Evolutionary conservation across 2,329 filamentous ascomycete species (phyloP), one percentile per base, ranked within the genome.

Genomic region (Fusarium acutatum): DNA sequence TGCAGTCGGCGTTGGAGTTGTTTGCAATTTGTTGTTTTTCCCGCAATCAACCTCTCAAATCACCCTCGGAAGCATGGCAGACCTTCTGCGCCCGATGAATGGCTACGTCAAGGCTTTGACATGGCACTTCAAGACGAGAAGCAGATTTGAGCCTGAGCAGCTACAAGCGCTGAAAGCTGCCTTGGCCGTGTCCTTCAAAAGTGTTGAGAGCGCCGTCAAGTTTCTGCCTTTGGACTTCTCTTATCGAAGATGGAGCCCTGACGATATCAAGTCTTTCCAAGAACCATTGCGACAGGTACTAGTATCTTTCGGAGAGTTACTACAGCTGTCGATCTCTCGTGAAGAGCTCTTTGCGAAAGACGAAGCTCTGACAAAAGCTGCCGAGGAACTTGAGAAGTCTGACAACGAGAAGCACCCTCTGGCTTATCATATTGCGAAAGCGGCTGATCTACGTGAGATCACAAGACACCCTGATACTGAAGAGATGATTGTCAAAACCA

Each of bases 191-290:
- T 46, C 56, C 1, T 41, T 54, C 43, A 68, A 68, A 22, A 30
- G 41, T 13, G 41, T 68, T 2, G 65, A 68, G 17, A 63, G 64
- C 24, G 56, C 64, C 1, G 34, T 69, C 41, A 68, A 68, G 26
- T 68, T 62, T 17, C 32, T 68, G 13, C 64, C 65, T 3, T 40
- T 68, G 41, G 65, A 68, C 37, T 68, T 68, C 13, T 68, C 65
- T 3, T 60, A 53, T 15, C 37, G 64, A 8, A 26, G 46, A 56
- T 68, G 64, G 64, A 69, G 64, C 7, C 65, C 65, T 2, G 64
- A 44, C 4, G 65, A 68, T 2, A 68, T 68, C 56, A 63, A 68
- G 10, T 54, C 65, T 15, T 63, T 68, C 2, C 65, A 69, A n/a
- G 65, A 68, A 12, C 56, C 47, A 17, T 14, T 68, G 6, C 56